Evolutionary conservation across 345 rosid species (phyloP).

Genomic region (Microthlaspi erraticum): DNA sequence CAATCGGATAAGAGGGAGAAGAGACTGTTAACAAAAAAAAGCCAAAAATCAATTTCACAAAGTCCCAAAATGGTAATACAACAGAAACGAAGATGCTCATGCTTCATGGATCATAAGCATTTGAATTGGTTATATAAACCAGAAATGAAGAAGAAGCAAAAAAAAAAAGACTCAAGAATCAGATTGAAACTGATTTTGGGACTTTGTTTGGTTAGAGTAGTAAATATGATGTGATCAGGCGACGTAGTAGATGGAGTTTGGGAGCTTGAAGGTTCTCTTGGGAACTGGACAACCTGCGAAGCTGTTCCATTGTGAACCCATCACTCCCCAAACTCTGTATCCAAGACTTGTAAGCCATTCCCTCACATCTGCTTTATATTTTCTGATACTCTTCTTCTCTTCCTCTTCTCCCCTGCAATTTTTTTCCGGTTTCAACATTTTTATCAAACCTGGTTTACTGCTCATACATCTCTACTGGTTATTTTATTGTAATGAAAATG

Average conservation of each 20-base stretch:
- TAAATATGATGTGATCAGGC: constrained; percentile 36
- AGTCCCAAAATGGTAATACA: constrained; percentile 36
- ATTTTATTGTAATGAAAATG: too few relatives aligned
- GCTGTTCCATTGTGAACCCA: constrained; percentile 87
- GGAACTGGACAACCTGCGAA: constrained; percentile 69
- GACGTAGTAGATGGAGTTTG: constrained; percentile 78
- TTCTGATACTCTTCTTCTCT: constrained; percentile 56
- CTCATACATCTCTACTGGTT: background rate
- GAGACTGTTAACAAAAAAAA: constrained; percentile 3
- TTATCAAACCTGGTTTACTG: constrained; percentile 5
- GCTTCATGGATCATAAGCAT: constrained; percentile 3
- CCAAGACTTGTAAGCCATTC: constrained; percentile 57
- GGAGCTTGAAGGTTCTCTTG: constrained; percentile 84
- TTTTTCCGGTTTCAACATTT: constrained; percentile 2
- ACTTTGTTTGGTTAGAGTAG: constrained; percentile 23
- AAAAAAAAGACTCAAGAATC: constrained; percentile 37
- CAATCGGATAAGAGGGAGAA: background rate
- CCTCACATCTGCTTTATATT: constrained; percentile 68
- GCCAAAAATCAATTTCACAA: constrained; percentile 37
- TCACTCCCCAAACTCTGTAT: constrained; percentile 76
- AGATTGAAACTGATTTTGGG: constrained; percentile 29
- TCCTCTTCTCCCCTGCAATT: constrained; percentile 63
- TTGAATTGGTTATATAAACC: constrained; percentile 18
- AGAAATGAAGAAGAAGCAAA: background rate
- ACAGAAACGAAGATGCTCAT: constrained; percentile 28